These are phyloP conservation scores for Cadophora gregata DNA, from an alignment of 2,329 filamentous ascomycete genomes.

Conservation along the genomic window DNA sequence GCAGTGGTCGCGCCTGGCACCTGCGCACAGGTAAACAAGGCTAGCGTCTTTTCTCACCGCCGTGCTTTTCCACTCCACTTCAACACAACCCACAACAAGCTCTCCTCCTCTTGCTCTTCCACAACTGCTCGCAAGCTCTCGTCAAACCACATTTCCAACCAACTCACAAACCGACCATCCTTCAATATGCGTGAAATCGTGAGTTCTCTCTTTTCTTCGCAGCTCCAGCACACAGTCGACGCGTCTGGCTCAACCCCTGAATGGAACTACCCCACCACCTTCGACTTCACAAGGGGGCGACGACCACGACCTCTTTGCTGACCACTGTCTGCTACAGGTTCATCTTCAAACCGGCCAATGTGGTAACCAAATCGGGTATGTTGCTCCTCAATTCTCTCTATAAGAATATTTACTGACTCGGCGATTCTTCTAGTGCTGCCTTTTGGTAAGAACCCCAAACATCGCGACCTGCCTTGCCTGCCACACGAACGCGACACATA, in stretches of 20 bases:
- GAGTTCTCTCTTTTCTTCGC: constrained; percentile 48
- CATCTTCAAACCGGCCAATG: constrained; percentile 99
- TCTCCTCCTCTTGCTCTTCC: constrained; percentile 36
- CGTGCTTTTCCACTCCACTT: constrained; percentile 21
- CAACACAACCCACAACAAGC: constrained; percentile 29
- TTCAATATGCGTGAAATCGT: constrained; percentile 78
- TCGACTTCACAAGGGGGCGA: constrained; percentile 42
- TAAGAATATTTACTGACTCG: not conserved
- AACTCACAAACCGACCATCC: constrained; percentile 39
- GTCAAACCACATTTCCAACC: constrained; percentile 24
- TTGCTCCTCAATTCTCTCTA: not conserved
- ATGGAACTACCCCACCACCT: constrained; percentile 41
- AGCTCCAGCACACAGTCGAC: constrained; percentile 37
- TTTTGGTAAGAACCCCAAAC: constrained; percentile 74
- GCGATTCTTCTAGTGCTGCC: constrained; percentile 74
- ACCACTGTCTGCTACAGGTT: constrained; percentile 72
- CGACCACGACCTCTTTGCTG: constrained; percentile 56
- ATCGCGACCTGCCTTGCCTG: constrained; percentile 28
- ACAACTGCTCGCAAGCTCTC: constrained; percentile 14
- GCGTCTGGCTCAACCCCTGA: constrained; percentile 51
- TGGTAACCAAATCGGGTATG: constrained; percentile 99
- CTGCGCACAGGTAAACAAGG: constrained; percentile 11
- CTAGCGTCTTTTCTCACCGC: constrained; percentile 27
- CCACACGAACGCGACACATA: constrained; percentile 42
- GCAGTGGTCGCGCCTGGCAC: not conserved